phyloP scores from a whole-genome alignment of 345 rosid species.

The Turritis glabra region DNA sequence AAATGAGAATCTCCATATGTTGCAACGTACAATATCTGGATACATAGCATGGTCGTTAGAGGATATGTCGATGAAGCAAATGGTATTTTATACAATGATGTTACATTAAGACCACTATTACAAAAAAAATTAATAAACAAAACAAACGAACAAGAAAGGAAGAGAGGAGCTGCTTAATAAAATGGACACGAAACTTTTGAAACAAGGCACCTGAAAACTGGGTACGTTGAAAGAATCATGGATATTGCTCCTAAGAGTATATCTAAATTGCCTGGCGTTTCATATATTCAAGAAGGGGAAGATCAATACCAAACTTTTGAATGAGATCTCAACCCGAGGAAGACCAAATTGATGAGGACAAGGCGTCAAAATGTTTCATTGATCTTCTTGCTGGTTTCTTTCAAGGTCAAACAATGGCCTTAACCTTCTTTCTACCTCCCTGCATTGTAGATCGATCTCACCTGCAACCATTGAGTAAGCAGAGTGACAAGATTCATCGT shows the following conservation, averaged over 20 bases:
- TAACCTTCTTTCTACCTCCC: constrained; percentile 74
- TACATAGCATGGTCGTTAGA: neutral
- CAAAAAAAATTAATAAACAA: neutral
- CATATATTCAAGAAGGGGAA: constrained; percentile 21
- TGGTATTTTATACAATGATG: constrained; percentile 47
- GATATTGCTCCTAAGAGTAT: constrained; percentile 49
- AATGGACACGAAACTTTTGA: constrained; percentile 33
- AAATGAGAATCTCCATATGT: neutral
- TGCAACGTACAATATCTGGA: neutral
- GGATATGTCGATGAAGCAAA: neutral
- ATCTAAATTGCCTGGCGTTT: constrained; percentile 39
- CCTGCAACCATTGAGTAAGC: constrained; percentile 67
- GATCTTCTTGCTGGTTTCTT: constrained; percentile 41
- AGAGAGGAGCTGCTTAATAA: constrained; percentile 12
- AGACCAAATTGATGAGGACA: constrained; percentile 29
- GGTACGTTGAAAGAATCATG: constrained; percentile 50
- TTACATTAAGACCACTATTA: constrained; percentile 38
- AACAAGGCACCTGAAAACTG: constrained; percentile 30
- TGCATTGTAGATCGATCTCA: constrained; percentile 66
- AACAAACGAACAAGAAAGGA: constrained; percentile 30
- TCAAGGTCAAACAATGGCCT: constrained; percentile 63
- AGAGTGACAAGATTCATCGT: constrained; percentile 70
- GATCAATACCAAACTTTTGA: constrained; percentile 31
- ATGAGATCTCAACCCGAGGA: constrained; percentile 19
- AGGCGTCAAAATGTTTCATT: constrained; percentile 1